Evolutionary conservation across 1,139 yeast genomes (phyloP).

Genomic region (Candida smagusa): DNA sequence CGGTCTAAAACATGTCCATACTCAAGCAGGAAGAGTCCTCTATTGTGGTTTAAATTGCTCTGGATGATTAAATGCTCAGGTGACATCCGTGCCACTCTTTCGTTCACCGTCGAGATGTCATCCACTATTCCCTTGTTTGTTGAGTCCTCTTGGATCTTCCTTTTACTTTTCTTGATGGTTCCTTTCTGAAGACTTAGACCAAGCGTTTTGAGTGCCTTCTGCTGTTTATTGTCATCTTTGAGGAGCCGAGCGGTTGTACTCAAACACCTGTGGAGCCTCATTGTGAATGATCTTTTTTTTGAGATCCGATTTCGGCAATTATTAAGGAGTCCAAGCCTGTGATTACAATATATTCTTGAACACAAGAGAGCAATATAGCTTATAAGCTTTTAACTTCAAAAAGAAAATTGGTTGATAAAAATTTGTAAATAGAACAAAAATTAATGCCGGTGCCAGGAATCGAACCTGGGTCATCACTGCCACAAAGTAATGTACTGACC

Average conservation of each 20-base stretch:
- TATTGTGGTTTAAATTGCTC: slow-evolving; percentile 35
- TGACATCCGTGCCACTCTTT: slow-evolving; percentile 28
- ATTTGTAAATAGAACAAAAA: slow-evolving; percentile 4
- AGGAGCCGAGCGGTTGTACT: background rate
- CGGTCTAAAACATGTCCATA: slow-evolving; percentile 39
- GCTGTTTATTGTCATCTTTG: slow-evolving; percentile 24
- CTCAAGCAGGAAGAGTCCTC: slow-evolving; percentile 32
- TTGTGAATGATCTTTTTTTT: no score
- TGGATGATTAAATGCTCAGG: slow-evolving; percentile 37
- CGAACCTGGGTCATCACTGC: slow-evolving; percentile 57
- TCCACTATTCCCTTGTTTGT: slow-evolving; percentile 1
- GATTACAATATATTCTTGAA: no score
- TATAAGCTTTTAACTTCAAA: background rate
- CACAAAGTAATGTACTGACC: slow-evolving; percentile 55
- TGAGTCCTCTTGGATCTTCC: slow-evolving; percentile 2
- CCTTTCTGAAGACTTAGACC: slow-evolving; percentile 31
- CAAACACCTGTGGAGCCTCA: background rate
- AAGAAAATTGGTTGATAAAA: background rate
- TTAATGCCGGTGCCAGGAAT: slow-evolving; percentile 56
- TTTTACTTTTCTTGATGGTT: slow-evolving; percentile 17
- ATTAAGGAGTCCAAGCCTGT: no score
- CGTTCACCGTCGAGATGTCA: slow-evolving; percentile 18
- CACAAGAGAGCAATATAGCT: no score
- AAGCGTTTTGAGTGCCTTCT: slow-evolving; percentile 21
- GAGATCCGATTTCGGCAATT: no score